Evolutionary conservation across 176 grass and related monocot species (phyloP).

Genomic region (Pharus latifolius): DNA sequence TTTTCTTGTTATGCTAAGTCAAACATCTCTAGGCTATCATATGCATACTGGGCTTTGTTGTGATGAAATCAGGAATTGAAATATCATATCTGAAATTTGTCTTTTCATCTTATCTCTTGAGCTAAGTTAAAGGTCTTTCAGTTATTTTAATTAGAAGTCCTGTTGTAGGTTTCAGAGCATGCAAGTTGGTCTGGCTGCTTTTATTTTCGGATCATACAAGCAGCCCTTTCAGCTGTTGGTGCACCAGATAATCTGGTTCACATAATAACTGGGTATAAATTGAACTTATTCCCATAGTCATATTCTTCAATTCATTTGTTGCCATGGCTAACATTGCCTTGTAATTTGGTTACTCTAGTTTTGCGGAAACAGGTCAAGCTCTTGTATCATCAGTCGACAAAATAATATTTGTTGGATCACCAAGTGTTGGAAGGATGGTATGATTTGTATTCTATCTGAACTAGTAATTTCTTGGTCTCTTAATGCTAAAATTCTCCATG

Average conservation of each 20-base stretch:
- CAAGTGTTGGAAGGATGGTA: constrained; percentile 97
- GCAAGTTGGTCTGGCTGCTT: constrained; percentile 98
- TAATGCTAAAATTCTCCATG: background rate
- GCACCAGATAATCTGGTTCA: constrained; percentile 95
- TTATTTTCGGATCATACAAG: constrained; percentile 93
- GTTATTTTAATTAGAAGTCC: constrained; percentile 3
- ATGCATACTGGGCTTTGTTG: background rate
- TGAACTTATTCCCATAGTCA: background rate
- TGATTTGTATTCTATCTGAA: constrained; percentile 1
- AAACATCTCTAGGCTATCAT: background rate
- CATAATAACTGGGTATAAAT: constrained; percentile 81
- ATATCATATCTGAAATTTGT: background rate
- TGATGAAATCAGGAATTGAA: background rate
- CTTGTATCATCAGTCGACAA: constrained; percentile 96
- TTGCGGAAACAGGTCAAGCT: constrained; percentile 92
- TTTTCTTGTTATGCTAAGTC: background rate
- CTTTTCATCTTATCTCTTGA: background rate
- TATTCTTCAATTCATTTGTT: background rate
- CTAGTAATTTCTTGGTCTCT: constrained; percentile 6
- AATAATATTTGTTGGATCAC: constrained; percentile 99
- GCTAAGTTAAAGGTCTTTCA: background rate
- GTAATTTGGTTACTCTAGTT: constrained; percentile 38
- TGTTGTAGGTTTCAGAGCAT: constrained; percentile 79
- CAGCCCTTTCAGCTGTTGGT: constrained; percentile 88
- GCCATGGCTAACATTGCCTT: background rate